These are phyloP conservation scores for Verbena officinalis DNA, from an alignment of 257 asterid genomes.

Conservation along the genomic window DNA sequence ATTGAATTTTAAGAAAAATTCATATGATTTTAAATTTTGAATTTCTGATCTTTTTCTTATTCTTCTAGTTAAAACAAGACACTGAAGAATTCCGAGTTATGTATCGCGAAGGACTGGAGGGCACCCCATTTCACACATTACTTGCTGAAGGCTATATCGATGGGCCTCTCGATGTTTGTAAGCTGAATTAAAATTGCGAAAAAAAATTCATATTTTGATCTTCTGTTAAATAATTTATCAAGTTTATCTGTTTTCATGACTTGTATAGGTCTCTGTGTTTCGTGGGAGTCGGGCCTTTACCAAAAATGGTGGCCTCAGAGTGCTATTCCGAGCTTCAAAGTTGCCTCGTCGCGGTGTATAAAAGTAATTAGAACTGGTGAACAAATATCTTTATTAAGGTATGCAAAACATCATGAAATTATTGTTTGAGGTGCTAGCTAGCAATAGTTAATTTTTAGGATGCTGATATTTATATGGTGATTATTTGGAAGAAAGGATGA, in stretches of 20 bases:
- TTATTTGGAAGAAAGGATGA: slow-evolving; percentile 71
- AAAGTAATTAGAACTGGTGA: slow-evolving; percentile 61
- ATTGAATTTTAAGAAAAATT: no score
- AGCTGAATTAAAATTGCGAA: slow-evolving; percentile 31
- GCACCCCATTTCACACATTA: slow-evolving; percentile 61
- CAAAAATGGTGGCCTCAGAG: slow-evolving; percentile 78
- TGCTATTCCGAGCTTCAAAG: slow-evolving; percentile 54
- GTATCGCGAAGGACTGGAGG: slow-evolving; percentile 75
- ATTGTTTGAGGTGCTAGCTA: not conserved
- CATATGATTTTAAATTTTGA: not conserved
- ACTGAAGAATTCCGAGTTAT: slow-evolving; percentile 67
- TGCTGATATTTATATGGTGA: slow-evolving; percentile 34
- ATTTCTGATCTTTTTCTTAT: slow-evolving; percentile 2
- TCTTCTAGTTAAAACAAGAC: slow-evolving; percentile 62
- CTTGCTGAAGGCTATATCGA: slow-evolving; percentile 74
- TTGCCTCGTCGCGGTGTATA: slow-evolving; percentile 50
- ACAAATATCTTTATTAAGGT: slow-evolving; percentile 73
- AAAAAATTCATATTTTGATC: not conserved
- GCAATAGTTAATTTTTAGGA: slow-evolving; percentile 1
- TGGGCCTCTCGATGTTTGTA: slow-evolving; percentile 74
- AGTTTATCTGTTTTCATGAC: no score
- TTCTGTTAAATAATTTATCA: not conserved
- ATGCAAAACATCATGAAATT: slow-evolving; percentile 17
- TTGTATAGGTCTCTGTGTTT: slow-evolving; percentile 72
- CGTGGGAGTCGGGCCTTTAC: slow-evolving; percentile 60